Evolutionary conservation across 176 grass and related monocot species (phyloP), one percentile per base, ranked within the genome.

Genomic region (Oryza longistaminata): DNA sequence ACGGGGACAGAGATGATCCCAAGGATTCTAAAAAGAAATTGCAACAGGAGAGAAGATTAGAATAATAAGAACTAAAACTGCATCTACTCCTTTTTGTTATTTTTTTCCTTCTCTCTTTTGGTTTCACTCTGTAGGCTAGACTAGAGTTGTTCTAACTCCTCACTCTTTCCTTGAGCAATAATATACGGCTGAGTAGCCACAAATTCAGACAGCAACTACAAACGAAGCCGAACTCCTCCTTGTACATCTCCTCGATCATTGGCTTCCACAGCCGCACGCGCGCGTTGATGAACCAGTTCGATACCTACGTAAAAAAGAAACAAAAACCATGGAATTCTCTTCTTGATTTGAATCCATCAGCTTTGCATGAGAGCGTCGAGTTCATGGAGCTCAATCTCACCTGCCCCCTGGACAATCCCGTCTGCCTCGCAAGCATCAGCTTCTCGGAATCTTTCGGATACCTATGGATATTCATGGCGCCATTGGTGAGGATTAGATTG

Each of bases 231-330:
- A 97, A 91, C 48, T 97, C 94, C 82, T 97, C 94, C 88, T 88
- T 97, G 88, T 94, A 97, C 94, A 97, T 97, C 66, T 97, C 94
- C 86, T 97, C 94, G 71, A 97, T 93, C 94, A 97, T 97, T 4
- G 94, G 94, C 90, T 97, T 97, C 94, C 94, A 97, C 71, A 97
- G 85, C 1, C 94, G 92, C n/a, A 97, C 94, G 1, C 94, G 85
- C 16, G 94, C 94, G 66, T 97, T 97, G 83, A 97, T 97, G 85
- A 97, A 97, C 94, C 94, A 97, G 84, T 97, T 97, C 1, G 94
- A 97, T 58, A 97, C 94, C 92, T 94, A 74, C 13, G 45, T 21
- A 16, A 9, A n/a, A 33, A 15, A 55, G 19, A 45, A 31, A 31
- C 1, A 31, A 31, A 31, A 31, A 31, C 29, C 33, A 7, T 45